Percentiles rank a stretch among this genome's conserved stretches.
These are phyloP conservation scores for Diaporthe velutina DNA, from an alignment of 2,329 filamentous ascomycete genomes.

Conservation along the genomic window DNA sequence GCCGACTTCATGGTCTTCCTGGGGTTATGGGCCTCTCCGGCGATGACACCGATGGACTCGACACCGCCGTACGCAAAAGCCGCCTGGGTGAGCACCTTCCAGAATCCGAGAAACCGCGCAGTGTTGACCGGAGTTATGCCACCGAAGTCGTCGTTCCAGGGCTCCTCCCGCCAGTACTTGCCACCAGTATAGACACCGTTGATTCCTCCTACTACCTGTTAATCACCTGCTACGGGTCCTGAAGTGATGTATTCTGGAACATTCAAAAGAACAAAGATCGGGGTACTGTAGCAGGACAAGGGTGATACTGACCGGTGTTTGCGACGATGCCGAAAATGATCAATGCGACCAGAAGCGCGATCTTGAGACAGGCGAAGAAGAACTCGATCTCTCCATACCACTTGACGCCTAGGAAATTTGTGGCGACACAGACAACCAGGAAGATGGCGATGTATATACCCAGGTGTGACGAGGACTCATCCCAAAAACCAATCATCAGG, in stretches of 20 bases:
- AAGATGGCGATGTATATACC: conserved; percentile 41
- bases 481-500: conserved; percentile 44
- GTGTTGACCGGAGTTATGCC: conserved; percentile 31
- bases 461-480: conserved; percentile 36
- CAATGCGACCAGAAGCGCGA: conserved; percentile 47
- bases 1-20: conserved; percentile 62
- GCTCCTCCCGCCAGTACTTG: conserved; percentile 39
- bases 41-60: conserved; percentile 43
- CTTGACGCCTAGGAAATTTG: conserved; percentile 41
- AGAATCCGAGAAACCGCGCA: conserved; percentile 38
- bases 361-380: conserved; percentile 38
- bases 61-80: conserved; percentile 41
- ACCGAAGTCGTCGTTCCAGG: conserved; percentile 32
- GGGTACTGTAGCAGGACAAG: too few species aligned
- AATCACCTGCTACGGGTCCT: too few species aligned
- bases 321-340: conserved; percentile 73
- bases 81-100: conserved; percentile 39
- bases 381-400: conserved; percentile 38
- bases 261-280: too few species aligned
- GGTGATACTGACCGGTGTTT: too few species aligned
- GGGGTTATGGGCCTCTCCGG: conserved; percentile 64
- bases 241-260: too few species aligned
- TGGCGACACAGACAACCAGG: conserved; percentile 39
- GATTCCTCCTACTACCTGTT: too few species aligned
- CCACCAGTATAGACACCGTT: conserved; percentile 37